Conservation (phyloP, 2,329 filamentous ascomycete genomes). For the Diplodia sapinea region DNA sequence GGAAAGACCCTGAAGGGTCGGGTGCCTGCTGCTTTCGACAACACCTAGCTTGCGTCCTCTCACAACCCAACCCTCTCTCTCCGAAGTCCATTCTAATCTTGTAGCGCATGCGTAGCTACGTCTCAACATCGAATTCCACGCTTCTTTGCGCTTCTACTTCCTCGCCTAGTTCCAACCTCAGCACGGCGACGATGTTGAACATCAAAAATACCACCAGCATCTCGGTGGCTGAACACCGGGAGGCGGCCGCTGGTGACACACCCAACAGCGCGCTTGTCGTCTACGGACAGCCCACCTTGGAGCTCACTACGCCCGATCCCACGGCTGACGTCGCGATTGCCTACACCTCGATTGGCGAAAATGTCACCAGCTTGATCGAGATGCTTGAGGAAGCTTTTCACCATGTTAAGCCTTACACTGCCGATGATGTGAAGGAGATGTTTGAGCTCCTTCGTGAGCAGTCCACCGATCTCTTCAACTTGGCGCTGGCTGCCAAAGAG, state of each 20-base stretch:
- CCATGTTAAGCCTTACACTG: not conserved
- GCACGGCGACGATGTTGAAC: not conserved
- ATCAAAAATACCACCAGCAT: too few relatives aligned
- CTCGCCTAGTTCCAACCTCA: not conserved
- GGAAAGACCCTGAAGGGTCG: not conserved
- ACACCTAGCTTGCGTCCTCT: not conserved
- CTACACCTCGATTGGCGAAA: not conserved
- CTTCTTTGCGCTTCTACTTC: not conserved
- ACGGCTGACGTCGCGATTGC: not conserved
- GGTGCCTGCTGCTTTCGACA: conserved; percentile 3
- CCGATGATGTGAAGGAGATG: not conserved
- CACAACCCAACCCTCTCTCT: not conserved
- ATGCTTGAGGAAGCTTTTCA: not conserved
- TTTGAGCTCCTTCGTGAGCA: conserved; percentile 1
- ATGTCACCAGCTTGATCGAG: not conserved
- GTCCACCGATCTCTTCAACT: not conserved
- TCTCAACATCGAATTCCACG: not conserved
- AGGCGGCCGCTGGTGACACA: not conserved
- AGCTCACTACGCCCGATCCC: not conserved
- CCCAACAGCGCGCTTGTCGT: not conserved
- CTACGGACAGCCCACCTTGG: not conserved
- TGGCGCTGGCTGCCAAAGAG: not conserved
- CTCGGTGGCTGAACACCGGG: too few relatives aligned
- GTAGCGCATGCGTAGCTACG: not conserved
- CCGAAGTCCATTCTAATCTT: not conserved